Evolutionary conservation across 2,329 filamentous ascomycete genomes (phyloP).

Genomic region (Rugonectria rugulosa): DNA sequence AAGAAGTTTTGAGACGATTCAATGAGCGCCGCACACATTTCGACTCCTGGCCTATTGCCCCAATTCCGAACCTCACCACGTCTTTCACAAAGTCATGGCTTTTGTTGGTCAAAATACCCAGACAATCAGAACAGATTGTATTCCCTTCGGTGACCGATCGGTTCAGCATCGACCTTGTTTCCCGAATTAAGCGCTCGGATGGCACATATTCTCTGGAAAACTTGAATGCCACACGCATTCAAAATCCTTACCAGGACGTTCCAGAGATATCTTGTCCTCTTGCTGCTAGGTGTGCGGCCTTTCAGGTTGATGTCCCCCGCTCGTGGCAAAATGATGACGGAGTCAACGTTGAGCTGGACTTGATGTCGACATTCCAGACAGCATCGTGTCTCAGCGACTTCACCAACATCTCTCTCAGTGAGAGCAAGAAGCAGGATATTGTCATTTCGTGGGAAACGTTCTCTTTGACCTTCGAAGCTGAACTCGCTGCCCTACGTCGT

Average conservation of each 20-base stretch:
- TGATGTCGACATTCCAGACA: slow-evolving; percentile 72
- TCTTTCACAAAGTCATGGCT: slow-evolving; percentile 44
- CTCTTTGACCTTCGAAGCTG: slow-evolving; percentile 43
- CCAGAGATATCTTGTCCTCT: slow-evolving; percentile 5
- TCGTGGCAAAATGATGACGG: slow-evolving; percentile 39
- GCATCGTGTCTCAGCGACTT: slow-evolving; percentile 48
- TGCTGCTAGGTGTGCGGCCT: slow-evolving; percentile 39
- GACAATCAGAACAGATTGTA: slow-evolving; percentile 16
- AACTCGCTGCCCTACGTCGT: slow-evolving; percentile 41
- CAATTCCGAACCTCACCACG: slow-evolving; percentile 39
- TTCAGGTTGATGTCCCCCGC: slow-evolving; percentile 45
- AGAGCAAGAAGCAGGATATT: slow-evolving; percentile 29
- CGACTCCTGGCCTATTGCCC: slow-evolving; percentile 42
- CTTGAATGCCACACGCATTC: slow-evolving; percentile 37
- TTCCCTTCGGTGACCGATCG: slow-evolving; percentile 41
- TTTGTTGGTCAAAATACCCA: slow-evolving; percentile 39
- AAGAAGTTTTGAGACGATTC: slow-evolving; percentile 31
- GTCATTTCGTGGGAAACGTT: slow-evolving; percentile 39
- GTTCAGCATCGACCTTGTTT: slow-evolving; percentile 40
- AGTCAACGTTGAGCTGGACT: slow-evolving; percentile 47
- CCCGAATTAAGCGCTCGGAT: slow-evolving; percentile 25
- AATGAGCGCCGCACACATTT: slow-evolving; percentile 36
- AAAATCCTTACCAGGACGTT: slow-evolving; percentile 42
- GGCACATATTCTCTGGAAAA: slow-evolving; percentile 37
- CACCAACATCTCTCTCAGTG: slow-evolving; percentile 21